A percentile compares a stretch with the other conserved stretches of the same genome.
These are phyloP conservation scores for Thraustotheca clavata DNA, from an alignment of 352 stramenopile species.

Conservation along the genomic window DNA sequence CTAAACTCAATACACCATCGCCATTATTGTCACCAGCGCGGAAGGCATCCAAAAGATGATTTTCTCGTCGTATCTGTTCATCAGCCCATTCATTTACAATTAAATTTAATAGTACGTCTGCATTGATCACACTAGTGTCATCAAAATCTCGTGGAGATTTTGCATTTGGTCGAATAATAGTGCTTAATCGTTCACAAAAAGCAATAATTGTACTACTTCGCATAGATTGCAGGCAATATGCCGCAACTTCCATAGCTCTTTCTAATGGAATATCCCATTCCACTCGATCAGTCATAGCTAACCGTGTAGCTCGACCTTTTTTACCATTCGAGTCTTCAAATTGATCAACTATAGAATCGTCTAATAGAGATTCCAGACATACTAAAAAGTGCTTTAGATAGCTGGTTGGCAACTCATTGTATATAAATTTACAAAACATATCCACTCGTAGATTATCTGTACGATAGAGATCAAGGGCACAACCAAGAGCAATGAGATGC, in stretches of 20 bases:
- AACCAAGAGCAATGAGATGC: slow-evolving; percentile 67
- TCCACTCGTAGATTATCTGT: slow-evolving; percentile 60
- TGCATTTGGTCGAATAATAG: slow-evolving; percentile 28
- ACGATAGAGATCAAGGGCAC: slow-evolving; percentile 55
- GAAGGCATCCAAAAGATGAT: slow-evolving; percentile 58
- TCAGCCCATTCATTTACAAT: slow-evolving; percentile 57
- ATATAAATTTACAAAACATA: slow-evolving; percentile 65
- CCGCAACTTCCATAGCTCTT: slow-evolving; percentile 48
- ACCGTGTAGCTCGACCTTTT: slow-evolving; percentile 27
- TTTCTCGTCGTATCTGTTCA: slow-evolving; percentile 60
- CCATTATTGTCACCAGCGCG: slow-evolving; percentile 71
- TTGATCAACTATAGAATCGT: background rate
- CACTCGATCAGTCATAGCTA: slow-evolving; percentile 57
- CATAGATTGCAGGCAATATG: slow-evolving; percentile 68
- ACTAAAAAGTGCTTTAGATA: slow-evolving; percentile 57
- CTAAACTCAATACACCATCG: slow-evolving; percentile 61
- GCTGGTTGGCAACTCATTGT: slow-evolving; percentile 47
- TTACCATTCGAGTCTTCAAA: background rate
- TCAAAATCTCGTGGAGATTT: slow-evolving; percentile 2
- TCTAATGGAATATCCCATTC: slow-evolving; percentile 58
- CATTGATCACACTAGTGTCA: slow-evolving; percentile 41
- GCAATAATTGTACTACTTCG: slow-evolving; percentile 40
- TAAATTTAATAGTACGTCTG: slow-evolving; percentile 56
- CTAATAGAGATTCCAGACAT: slow-evolving; percentile 66
- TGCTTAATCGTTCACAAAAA: slow-evolving; percentile 67